These are phyloP conservation scores for Diplosphaera chodatii DNA, from an alignment of 139 green algal species.

Conservation along the genomic window DNA sequence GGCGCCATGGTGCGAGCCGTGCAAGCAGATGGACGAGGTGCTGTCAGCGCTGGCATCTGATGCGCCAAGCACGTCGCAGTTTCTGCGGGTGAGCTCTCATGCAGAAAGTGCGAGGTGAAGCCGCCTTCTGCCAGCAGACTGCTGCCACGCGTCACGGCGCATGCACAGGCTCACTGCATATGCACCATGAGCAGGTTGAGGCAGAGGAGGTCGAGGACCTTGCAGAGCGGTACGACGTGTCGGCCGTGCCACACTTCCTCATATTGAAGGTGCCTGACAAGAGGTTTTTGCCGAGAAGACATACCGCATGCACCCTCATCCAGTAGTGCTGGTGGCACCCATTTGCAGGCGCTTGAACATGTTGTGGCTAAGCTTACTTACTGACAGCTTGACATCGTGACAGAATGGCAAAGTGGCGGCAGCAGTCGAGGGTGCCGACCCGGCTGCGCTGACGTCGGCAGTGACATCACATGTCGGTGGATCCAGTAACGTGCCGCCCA, in stretches of 20 bases:
- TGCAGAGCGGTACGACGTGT: slow-evolving; percentile 55
- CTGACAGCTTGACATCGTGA: too few species aligned
- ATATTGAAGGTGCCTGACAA: slow-evolving; percentile 51
- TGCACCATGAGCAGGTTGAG: slow-evolving; percentile 52
- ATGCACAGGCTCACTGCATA: not conserved
- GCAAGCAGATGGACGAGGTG: slow-evolving; percentile 64
- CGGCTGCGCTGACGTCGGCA: slow-evolving; percentile 46
- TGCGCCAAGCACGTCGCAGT: slow-evolving; percentile 12
- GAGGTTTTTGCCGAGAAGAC: too few species aligned
- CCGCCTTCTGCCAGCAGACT: too few species aligned
- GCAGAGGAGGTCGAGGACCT: slow-evolving; percentile 74
- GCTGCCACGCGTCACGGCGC: too few species aligned
- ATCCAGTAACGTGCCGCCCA: not conserved
- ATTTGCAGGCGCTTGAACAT: too few species aligned
- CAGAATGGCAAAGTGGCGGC: slow-evolving; percentile 48
- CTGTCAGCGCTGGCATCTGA: slow-evolving; percentile 52
- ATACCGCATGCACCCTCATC: not conserved
- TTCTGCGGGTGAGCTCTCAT: slow-evolving; percentile 30
- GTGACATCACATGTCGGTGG: slow-evolving; percentile 22
- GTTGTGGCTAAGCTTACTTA: too few species aligned
- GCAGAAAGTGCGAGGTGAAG: too few species aligned
- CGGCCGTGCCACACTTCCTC: slow-evolving; percentile 70
- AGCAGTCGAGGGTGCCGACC: slow-evolving; percentile 72
- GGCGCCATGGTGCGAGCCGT: slow-evolving; percentile 78
- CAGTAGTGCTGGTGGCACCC: too few species aligned